A percentile compares a stretch with the other conserved stretches of the same genome.
Conservation (phyloP, 2,329 filamentous ascomycete species). For the Nemania diffusa region DNA sequence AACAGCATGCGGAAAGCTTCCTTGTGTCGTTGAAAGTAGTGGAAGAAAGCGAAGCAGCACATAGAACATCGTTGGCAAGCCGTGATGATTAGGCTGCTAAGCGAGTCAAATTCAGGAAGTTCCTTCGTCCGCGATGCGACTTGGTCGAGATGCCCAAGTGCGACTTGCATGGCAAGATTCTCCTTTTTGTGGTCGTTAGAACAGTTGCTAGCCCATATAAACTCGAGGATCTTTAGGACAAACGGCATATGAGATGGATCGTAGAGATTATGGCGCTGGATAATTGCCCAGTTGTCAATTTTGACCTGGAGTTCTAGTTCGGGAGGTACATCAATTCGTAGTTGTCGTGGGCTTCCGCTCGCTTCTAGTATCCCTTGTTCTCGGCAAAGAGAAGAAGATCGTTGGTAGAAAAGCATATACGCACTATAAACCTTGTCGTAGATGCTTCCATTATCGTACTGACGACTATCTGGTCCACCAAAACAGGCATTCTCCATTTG, state of each 20-base stretch:
- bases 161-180: slow-evolving; percentile 63
- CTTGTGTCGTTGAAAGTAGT: slow-evolving; percentile 68
- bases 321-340: slow-evolving; percentile 58
- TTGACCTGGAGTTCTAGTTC: slow-evolving; percentile 69
- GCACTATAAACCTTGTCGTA: slow-evolving; percentile 84
- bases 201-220: slow-evolving; percentile 64
- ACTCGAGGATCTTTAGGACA: slow-evolving; percentile 69
- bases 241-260: slow-evolving; percentile 78
- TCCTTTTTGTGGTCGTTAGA: slow-evolving; percentile 60
- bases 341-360: slow-evolving; percentile 51
- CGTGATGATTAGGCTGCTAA: slow-evolving; percentile 60
- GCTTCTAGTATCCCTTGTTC: slow-evolving; percentile 61
- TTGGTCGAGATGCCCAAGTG: slow-evolving; percentile 77
- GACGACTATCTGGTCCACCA: slow-evolving; percentile 72
- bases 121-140: slow-evolving; percentile 78
- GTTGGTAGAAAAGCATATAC: slow-evolving; percentile 98
- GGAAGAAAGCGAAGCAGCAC: slow-evolving; percentile 68
- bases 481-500: slow-evolving; percentile 82
- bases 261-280: slow-evolving; percentile 82
- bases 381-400: slow-evolving; percentile 71
- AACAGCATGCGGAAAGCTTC: slow-evolving; percentile 72
- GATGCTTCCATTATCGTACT: slow-evolving; percentile 58
- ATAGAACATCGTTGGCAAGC: slow-evolving; percentile 61
- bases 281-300: slow-evolving; percentile 75
- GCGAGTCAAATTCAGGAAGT: slow-evolving; percentile 67